phyloP scores from a whole-genome alignment of 2,329 filamentous ascomycete genomes.

The Trichoderma semiorbis region DNA sequence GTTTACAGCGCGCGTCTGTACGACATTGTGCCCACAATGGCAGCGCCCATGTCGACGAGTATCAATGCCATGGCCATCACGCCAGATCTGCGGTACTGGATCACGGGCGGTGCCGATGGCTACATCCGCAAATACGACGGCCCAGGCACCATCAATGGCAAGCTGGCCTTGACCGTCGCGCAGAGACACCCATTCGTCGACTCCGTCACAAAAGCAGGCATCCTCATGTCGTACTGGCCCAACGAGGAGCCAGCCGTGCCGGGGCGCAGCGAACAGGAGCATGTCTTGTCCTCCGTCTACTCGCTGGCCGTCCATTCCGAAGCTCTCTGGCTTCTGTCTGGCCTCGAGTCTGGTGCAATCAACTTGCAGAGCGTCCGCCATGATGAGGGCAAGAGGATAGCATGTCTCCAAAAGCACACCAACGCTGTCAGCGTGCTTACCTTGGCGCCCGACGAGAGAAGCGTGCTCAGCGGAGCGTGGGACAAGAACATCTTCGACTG shows the following conservation, averaged over 20 bases:
- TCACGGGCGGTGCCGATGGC: constrained; percentile 89
- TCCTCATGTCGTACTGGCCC: constrained; percentile 96
- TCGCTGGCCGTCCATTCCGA: constrained; percentile 87
- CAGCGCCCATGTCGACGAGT: constrained; percentile 90
- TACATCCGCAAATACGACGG: constrained; percentile 98
- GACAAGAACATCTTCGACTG: constrained; percentile 93
- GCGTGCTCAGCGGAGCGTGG: constrained; percentile 90
- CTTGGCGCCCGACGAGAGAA: constrained; percentile 79
- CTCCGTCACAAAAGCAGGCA: constrained; percentile 91
- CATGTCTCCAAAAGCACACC: constrained; percentile 75
- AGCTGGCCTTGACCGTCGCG: constrained; percentile 87
- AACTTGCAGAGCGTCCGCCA: constrained; percentile 92
- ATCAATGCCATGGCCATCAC: constrained; percentile 92
- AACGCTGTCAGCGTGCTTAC: constrained; percentile 88
- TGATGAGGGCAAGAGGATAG: constrained; percentile 88
- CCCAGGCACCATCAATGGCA: constrained; percentile 90
- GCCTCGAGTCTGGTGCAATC: constrained; percentile 85
- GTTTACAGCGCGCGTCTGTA: constrained; percentile 77
- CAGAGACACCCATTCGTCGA: constrained; percentile 97
- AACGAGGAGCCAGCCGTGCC: constrained; percentile 71
- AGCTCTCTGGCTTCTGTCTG: constrained; percentile 86
- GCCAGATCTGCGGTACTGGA: constrained; percentile 90
- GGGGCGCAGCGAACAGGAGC: constrained; percentile 50
- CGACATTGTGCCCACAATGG: constrained; percentile 96
- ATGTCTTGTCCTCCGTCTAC: constrained; percentile 82